These are phyloP conservation scores for Beauveria pseudobassiana DNA, from an alignment of 2,329 filamentous ascomycete species.

Conservation along the genomic window DNA sequence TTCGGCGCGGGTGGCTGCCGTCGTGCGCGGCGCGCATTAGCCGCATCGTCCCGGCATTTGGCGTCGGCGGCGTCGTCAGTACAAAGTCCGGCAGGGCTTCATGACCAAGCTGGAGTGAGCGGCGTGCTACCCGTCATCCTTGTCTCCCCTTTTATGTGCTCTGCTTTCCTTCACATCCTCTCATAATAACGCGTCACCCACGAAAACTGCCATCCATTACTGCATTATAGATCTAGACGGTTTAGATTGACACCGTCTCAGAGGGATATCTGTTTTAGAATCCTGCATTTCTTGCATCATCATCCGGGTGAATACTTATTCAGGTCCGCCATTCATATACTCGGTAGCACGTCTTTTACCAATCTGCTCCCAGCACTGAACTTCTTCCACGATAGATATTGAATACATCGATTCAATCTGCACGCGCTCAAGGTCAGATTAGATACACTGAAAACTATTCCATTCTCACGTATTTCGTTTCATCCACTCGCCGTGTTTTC, in stretches of 20 bases:
- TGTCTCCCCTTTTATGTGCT: not conserved
- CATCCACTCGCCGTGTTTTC: too few species aligned
- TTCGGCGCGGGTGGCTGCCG: constrained; percentile 69
- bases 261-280: not conserved
- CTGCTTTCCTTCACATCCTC: not conserved
- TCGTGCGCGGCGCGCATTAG: constrained; percentile 71
- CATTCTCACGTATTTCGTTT: not conserved
- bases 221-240: not conserved
- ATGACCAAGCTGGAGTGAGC: constrained; percentile 51
- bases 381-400: constrained; percentile 7
- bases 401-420: not conserved
- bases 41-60: constrained; percentile 83
- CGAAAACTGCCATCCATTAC: not conserved
- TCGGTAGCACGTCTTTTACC: not conserved
- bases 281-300: not conserved
- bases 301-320: not conserved
- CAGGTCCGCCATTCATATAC: not conserved
- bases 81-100: constrained; percentile 56
- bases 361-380: too few species aligned
- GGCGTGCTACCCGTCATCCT: not conserved
- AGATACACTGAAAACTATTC: not conserved
- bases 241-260: not conserved
- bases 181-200: not conserved
- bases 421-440: not conserved
- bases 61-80: constrained; percentile 83